These are phyloP conservation scores for Cyberlindnera amylophila DNA, from an alignment of 805 yeast genomes.

Conservation along the genomic window DNA sequence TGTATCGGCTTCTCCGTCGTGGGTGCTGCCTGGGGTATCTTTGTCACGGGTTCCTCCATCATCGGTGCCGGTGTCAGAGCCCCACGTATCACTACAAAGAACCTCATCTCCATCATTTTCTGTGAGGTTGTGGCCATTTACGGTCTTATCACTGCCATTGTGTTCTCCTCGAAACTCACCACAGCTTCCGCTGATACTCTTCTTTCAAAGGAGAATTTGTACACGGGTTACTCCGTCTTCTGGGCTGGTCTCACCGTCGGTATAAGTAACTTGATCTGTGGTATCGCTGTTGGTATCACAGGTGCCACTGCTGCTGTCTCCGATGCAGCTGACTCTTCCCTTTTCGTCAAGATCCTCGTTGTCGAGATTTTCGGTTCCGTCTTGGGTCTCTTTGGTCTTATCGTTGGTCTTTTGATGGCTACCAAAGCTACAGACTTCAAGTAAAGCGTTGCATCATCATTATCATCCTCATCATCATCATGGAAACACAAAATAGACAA, in stretches of 20 bases:
- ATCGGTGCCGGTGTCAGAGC: conserved; percentile 98
- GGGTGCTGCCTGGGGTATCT: conserved; percentile 99
- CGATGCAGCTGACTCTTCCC: conserved; percentile 94
- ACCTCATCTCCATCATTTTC: conserved; percentile 92
- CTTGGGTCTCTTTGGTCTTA: conserved; percentile 90
- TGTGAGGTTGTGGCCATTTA: conserved; percentile 99
- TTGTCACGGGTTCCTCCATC: conserved; percentile 89
- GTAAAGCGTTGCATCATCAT: conserved; percentile 28
- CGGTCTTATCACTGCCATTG: conserved; percentile 96
- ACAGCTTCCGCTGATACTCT: conserved; percentile 60
- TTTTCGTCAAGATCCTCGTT: conserved; percentile 93
- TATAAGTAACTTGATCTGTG: conserved; percentile 87
- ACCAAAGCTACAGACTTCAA: conserved; percentile 88
- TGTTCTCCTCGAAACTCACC: conserved; percentile 83
- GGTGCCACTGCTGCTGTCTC: conserved; percentile 98
- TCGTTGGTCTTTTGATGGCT: conserved; percentile 96
- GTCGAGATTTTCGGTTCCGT: conserved; percentile 97
- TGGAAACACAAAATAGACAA: no score
- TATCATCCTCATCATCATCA: no score
- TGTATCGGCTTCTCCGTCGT: conserved; percentile 94
- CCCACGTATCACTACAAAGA: conserved; percentile 96
- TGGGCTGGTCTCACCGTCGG: conserved; percentile 99
- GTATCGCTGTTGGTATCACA: conserved; percentile 94
- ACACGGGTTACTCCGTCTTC: conserved; percentile 91
- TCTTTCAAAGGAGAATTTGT: conserved; percentile 77